These are phyloP conservation scores for Leccinum pellstonianum DNA, from an alignment of 768 basidiomycete genomes.

Conservation along the genomic window DNA sequence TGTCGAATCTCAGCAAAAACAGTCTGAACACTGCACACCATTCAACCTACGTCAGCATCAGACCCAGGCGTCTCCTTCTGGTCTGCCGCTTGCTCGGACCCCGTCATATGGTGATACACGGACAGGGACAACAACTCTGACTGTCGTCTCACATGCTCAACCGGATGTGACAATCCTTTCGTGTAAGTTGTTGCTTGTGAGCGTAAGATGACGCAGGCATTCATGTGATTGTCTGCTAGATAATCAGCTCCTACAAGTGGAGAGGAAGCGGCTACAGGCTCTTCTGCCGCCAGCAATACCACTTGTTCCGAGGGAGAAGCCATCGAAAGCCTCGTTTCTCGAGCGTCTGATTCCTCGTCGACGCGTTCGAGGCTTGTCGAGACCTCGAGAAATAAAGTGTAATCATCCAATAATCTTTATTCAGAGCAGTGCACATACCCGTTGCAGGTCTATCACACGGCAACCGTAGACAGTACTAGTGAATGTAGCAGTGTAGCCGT, in stretches of 20 bases:
- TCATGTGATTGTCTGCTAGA: conserved; percentile 8
- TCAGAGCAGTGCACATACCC: conserved; percentile 6
- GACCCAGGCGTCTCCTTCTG: background rate
- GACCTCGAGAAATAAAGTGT: background rate
- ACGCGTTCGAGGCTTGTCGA: background rate
- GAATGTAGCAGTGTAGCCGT: conserved; percentile 7
- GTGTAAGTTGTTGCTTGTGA: conserved; percentile 4
- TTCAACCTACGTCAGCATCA: background rate
- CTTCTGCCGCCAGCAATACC: conserved; percentile 2
- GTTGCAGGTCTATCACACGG: conserved; percentile 10
- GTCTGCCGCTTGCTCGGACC: background rate
- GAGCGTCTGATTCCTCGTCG: conserved; percentile 16
- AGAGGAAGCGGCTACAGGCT: background rate
- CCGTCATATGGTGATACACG: background rate
- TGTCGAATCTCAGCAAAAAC: background rate
- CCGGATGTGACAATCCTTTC: background rate
- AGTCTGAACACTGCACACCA: background rate
- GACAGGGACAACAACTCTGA: background rate
- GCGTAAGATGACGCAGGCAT: background rate
- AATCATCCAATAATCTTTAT: background rate
- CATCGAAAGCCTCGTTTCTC: conserved; percentile 3
- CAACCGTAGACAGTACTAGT: conserved; percentile 4
- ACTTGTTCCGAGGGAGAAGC: conserved; percentile 1
- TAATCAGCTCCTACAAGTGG: background rate
- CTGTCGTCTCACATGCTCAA: background rate